phyloP scores from a whole-genome alignment of 2,329 filamentous ascomycete genomes.

The Passalora sequoiae region DNA sequence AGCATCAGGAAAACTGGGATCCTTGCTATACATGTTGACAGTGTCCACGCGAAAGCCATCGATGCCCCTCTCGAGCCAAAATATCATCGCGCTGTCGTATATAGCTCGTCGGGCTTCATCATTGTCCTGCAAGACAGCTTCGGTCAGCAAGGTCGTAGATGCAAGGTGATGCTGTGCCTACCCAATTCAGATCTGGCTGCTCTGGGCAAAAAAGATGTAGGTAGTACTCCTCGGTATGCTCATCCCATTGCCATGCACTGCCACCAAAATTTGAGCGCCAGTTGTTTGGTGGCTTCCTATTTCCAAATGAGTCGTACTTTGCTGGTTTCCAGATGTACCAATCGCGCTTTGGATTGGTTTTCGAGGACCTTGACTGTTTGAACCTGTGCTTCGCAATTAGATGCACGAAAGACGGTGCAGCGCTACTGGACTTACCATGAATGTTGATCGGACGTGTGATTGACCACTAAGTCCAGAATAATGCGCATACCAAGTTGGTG shows the following conservation, averaged over 20 bases:
- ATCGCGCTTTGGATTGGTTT: conserved; percentile 52
- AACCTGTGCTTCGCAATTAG: no score
- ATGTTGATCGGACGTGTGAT: conserved; percentile 42
- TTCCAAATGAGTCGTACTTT: conserved; percentile 49
- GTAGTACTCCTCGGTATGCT: conserved; percentile 44
- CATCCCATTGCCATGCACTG: conserved; percentile 43
- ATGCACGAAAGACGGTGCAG: no score
- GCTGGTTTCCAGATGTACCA: conserved; percentile 63
- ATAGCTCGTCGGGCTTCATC: conserved; percentile 40
- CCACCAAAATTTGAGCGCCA: conserved; percentile 38
- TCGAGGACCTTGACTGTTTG: no score
- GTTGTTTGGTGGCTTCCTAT: conserved; percentile 55
- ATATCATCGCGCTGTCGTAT: conserved; percentile 42
- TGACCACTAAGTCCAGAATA: conserved; percentile 42
- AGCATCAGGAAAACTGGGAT: conserved; percentile 40
- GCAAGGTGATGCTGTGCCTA: conserved; percentile 39
- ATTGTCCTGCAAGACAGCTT: no score
- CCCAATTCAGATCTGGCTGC: conserved; percentile 48
- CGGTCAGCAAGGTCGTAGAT: no score
- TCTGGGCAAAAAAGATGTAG: conserved; percentile 43
- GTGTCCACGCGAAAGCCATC: conserved; percentile 46
- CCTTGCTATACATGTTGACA: conserved; percentile 45
- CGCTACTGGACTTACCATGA: conserved; percentile 38
- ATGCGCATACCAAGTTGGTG: conserved; percentile 44
- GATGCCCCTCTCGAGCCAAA: conserved; percentile 42